Evolutionary conservation across 2,329 filamentous ascomycete species (phyloP).

Genomic region (Penicillium aurantiogriseum): DNA sequence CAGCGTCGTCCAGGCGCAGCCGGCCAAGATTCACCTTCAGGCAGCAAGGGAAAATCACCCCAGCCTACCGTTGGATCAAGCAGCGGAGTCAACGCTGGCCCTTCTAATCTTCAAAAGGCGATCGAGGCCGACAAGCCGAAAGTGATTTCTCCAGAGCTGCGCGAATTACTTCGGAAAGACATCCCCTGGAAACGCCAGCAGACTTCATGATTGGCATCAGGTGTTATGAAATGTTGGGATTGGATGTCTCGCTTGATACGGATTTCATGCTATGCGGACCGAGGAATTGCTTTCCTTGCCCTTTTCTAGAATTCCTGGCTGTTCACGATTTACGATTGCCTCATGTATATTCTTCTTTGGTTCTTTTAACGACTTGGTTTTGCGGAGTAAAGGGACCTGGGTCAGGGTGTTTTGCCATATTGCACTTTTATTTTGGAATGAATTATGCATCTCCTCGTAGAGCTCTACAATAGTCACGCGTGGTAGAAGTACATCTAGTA

Average conservation of each 20-base stretch:
- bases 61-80: constrained; percentile 26
- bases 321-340: constrained; percentile 5
- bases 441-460: neutral
- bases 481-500: neutral
- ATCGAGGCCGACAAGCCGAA: constrained; percentile 40
- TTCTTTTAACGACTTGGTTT: neutral
- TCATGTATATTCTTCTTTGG: neutral
- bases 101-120: constrained; percentile 19
- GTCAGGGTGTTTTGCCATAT: neutral
- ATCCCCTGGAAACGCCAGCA: constrained; percentile 46
- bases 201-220: constrained; percentile 1
- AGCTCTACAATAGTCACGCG: neutral
- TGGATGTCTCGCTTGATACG: neutral
- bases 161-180: constrained; percentile 60
- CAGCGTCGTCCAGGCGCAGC: constrained; percentile 46
- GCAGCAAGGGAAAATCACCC: constrained; percentile 33
- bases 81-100: constrained; percentile 23
- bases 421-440: neutral
- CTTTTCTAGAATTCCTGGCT: neutral
- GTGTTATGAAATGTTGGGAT: neutral
- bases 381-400: neutral
- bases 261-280: neutral
- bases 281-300: neutral
- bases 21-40: constrained; percentile 15
- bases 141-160: constrained; percentile 63